Evolutionary conservation across 1,284 basidiomycete species (phyloP), one percentile per base, ranked within the genome.

Genomic region (Tausonia pullulans): DNA sequence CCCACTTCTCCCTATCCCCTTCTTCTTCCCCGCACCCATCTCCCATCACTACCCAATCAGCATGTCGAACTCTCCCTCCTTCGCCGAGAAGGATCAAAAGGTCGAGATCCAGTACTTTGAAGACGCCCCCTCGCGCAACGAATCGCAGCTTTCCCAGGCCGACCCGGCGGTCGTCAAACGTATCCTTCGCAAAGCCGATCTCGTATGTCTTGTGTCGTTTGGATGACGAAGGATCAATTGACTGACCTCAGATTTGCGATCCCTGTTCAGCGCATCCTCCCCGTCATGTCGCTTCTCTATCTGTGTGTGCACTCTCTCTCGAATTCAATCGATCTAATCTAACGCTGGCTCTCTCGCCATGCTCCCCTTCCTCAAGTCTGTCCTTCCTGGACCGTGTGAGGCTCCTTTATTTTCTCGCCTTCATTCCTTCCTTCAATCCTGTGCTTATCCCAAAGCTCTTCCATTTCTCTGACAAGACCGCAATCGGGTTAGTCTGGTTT

Each of bases 211-310:
- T 27, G 27, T 27, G 27, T 27, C 27, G 27, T 27, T 27, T 27
- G 27, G 27, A 27, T 27, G 27, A 27, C 2, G 27, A 27, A 27
- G 27, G 27, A 27, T 27, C 27, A 27, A 27, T 27, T 27, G 27
- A 27, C 27, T 27, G 27, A 27, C 27, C 27, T 27, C 27, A 27
- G 27, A 27, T 27, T 27, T 27, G 27, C 27, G 27, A 27, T 27
- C 27, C 27, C 27, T 27, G 27, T 27, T 27, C 27, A n/a, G 11
- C 7, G 58, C 5, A 60, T 60, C 44, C 16, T 60, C 5, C 58
- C 58, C 6, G 58, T 46, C 16, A 60, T 60, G 58, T 44, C 16
- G 44, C 5, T 60, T 46, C 58, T 50, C 63, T 71, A 39, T 53
- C 61, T 39, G 16, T 27, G 27, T 27, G 27, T 27, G 27, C 27